phyloP scores from a whole-genome alignment of 345 rosid species.

The Lagerstroemia speciosa region DNA sequence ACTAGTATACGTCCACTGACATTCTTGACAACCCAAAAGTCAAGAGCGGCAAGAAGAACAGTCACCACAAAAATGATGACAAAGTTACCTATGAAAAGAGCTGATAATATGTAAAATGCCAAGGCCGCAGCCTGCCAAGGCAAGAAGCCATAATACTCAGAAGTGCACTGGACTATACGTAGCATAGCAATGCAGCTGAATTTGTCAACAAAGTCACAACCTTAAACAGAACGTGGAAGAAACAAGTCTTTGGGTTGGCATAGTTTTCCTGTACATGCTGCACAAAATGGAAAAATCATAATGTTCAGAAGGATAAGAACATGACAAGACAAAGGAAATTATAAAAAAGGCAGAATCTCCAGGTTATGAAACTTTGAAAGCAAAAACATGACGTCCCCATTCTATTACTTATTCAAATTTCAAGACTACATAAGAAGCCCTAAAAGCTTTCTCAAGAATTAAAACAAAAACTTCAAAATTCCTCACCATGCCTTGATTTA shows the following conservation, averaged over 20 bases:
- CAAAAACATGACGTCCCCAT: not conserved
- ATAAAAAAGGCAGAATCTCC: not conserved
- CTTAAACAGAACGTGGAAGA: conserved; percentile 90
- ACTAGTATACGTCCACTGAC: conserved; percentile 98
- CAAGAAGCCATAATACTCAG: conserved; percentile 8
- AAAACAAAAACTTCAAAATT: not conserved
- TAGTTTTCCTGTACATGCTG: conserved; percentile 92
- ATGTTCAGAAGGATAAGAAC: not conserved
- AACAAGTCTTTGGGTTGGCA: conserved; percentile 88
- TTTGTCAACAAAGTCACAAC: conserved; percentile 17
- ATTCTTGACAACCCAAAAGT: conserved; percentile 99
- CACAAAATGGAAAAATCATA: conserved; percentile 8
- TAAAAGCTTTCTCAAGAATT: not conserved
- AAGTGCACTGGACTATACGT: not conserved
- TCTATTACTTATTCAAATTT: not conserved
- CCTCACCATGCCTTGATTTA: not conserved
- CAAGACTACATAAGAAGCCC: not conserved
- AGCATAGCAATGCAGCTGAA: not conserved
- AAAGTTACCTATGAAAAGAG: conserved; percentile 77
- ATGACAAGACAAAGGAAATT: not conserved
- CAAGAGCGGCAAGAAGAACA: conserved; percentile 89
- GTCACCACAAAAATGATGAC: conserved; percentile 96
- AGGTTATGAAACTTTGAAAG: not conserved
- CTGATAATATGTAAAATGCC: conserved; percentile 93
- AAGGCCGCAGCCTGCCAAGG: conserved; percentile 68